Evolutionary conservation across 495 filamentous ascomycete species (phyloP).

Genomic region (Xylaria sp.): DNA sequence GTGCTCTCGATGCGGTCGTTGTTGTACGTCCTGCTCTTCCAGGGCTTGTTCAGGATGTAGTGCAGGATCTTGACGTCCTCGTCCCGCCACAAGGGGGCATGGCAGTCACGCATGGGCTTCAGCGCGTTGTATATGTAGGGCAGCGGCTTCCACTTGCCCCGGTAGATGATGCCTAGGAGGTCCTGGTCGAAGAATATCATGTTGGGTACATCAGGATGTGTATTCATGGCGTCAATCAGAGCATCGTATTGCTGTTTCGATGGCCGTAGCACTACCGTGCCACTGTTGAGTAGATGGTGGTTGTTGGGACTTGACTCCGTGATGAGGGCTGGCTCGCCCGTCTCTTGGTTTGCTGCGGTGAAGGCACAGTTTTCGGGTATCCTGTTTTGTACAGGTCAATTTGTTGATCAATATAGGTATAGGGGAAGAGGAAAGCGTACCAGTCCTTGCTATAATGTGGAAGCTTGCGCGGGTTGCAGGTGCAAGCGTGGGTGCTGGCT

Average conservation of each 20-base stretch:
- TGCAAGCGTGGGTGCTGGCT: slow-evolving; percentile 46
- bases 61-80: slow-evolving; percentile 47
- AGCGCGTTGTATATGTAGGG: slow-evolving; percentile 49
- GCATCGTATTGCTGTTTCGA: slow-evolving; percentile 42
- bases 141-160: slow-evolving; percentile 47
- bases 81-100: slow-evolving; percentile 42
- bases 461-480: slow-evolving; percentile 49
- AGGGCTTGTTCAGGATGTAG: slow-evolving; percentile 50
- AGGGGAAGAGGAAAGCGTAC: slow-evolving; percentile 11
- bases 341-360: slow-evolving; percentile 46
- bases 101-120: slow-evolving; percentile 49
- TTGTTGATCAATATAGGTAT: neutral
- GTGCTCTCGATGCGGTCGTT: slow-evolving; percentile 46
- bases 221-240: slow-evolving; percentile 50
- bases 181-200: slow-evolving; percentile 54
- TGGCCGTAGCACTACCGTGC: slow-evolving; percentile 46
- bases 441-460: slow-evolving; percentile 49
- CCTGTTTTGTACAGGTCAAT: slow-evolving; percentile 27
- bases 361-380: slow-evolving; percentile 48
- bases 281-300: slow-evolving; percentile 51
- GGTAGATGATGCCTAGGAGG: slow-evolving; percentile 48
- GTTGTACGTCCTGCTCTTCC: slow-evolving; percentile 45
- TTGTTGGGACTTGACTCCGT: slow-evolving; percentile 40
- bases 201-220: slow-evolving; percentile 48
- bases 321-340: slow-evolving; percentile 44